phyloP scores from a whole-genome alignment of 192 early-diverging fungal genomes.

The Paraglomus occultum region DNA sequence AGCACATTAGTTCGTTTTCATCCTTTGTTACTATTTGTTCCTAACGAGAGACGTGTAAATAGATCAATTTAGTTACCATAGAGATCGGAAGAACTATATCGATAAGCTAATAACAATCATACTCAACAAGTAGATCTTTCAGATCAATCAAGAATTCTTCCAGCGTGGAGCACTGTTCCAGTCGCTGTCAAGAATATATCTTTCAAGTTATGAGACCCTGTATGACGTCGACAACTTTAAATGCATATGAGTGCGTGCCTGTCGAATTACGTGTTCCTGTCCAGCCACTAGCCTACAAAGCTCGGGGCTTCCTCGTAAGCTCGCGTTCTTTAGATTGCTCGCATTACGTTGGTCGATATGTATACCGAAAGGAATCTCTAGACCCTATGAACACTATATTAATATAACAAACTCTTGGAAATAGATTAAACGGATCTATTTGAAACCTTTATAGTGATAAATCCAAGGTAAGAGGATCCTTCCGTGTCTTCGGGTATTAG shows the following conservation, averaged over 20 bases:
- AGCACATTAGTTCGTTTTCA: background rate
- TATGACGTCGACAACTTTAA: background rate
- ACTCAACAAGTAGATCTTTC: conserved; percentile 29
- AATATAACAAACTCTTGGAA: background rate
- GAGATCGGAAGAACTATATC: background rate
- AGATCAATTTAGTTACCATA: background rate
- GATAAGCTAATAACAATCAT: background rate
- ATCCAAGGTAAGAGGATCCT: conserved; percentile 23
- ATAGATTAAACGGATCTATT: no score
- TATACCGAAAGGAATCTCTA: conserved; percentile 11
- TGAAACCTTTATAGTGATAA: conserved; percentile 27
- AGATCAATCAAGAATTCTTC: conserved; percentile 25
- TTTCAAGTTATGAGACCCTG: background rate
- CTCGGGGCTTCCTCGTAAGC: conserved; percentile 26
- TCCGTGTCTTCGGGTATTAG: conserved; percentile 23
- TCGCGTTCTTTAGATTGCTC: conserved; percentile 17
- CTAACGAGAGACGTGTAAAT: conserved; percentile 1
- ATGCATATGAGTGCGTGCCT: background rate
- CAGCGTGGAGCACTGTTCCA: conserved; percentile 23
- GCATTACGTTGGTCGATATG: conserved; percentile 2
- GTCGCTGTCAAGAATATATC: background rate
- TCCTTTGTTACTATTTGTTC: conserved; percentile 21
- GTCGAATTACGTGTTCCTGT: conserved; percentile 12
- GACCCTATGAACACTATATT: background rate
- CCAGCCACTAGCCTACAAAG: conserved; percentile 17